A percentile compares a stretch with the other conserved stretches of the same genome.
These are phyloP conservation scores for Hymenoscyphus fructigenus DNA, from an alignment of 2,329 filamentous ascomycete genomes.

Conservation along the genomic window DNA sequence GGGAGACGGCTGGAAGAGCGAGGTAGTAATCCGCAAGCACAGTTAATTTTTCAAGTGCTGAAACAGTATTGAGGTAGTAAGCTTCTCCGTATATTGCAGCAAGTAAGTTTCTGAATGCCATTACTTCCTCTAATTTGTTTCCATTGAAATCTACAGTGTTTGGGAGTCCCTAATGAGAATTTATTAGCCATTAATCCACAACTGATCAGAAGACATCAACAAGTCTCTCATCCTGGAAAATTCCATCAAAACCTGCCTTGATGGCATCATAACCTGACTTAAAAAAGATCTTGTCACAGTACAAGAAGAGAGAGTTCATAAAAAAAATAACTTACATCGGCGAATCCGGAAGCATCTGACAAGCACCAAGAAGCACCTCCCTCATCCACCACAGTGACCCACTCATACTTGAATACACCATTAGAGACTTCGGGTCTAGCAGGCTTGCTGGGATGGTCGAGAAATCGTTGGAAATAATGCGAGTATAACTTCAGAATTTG, in stretches of 20 bases:
- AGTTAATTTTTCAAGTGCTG: background rate
- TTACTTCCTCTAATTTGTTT: background rate
- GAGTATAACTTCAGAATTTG: background rate
- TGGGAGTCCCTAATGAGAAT: background rate
- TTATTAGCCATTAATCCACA: background rate
- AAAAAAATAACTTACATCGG: background rate
- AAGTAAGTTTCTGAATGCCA: background rate
- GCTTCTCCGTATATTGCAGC: background rate
- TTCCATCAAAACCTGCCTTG: background rate
- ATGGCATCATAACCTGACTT: background rate
- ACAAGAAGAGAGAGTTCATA: background rate
- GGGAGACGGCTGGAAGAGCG: background rate
- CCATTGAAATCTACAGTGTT: background rate
- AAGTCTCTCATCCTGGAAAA: no score
- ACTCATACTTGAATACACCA: slow-evolving; percentile 11
- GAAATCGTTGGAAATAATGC: background rate
- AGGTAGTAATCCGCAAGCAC: background rate
- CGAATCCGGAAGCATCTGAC: no score
- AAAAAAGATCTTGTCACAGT: background rate
- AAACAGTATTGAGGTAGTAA: background rate
- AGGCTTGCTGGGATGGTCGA: slow-evolving; percentile 19
- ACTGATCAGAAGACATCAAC: no score
- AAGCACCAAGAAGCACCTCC: slow-evolving; percentile 1
- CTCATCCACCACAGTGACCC: slow-evolving; percentile 15
- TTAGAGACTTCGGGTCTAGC: background rate